These are phyloP conservation scores for Orychophragmus violaceus DNA, from an alignment of 345 rosid genomes.

Conservation along the genomic window DNA sequence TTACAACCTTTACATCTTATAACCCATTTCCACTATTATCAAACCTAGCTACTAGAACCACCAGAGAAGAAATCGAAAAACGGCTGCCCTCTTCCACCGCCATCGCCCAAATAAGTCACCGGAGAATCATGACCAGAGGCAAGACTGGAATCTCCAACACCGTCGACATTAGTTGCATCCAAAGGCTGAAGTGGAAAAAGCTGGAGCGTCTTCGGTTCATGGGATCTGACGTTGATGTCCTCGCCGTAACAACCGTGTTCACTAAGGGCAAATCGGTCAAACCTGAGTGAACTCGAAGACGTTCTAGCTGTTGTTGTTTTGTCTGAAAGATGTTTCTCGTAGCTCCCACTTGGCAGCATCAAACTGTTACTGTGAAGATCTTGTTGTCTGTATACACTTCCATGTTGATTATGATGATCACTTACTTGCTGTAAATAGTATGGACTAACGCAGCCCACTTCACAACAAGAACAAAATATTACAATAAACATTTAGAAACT, in stretches of 20 bases:
- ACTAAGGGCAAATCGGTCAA: conserved; percentile 22
- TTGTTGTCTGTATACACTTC: conserved; percentile 15
- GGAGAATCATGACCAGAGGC: conserved; percentile 4
- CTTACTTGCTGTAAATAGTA: conserved; percentile 24
- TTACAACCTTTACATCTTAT: conserved; percentile 28
- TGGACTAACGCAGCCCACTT: conserved; percentile 31
- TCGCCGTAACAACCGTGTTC: neutral
- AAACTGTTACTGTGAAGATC: neutral
- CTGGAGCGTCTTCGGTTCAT: conserved; percentile 20
- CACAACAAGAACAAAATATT: neutral
- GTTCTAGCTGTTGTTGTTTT: conserved; percentile 1
- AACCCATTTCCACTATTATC: conserved; percentile 5
- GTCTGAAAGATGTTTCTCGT: conserved; percentile 24
- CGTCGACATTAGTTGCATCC: neutral
- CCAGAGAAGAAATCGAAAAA: conserved; percentile 29
- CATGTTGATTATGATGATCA: neutral
- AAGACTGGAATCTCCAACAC: conserved; percentile 5
- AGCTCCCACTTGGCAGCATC: conserved; percentile 12
- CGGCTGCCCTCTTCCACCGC: conserved; percentile 19
- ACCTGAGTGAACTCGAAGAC: conserved; percentile 20
- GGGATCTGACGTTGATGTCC: conserved; percentile 14
- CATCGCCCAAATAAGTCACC: neutral
- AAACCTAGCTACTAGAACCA: no score
- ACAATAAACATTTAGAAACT: neutral
- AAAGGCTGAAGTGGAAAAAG: conserved; percentile 32